phyloP scores from a whole-genome alignment of 345 rosid species.

The Erysimum cheiranthoides region DNA sequence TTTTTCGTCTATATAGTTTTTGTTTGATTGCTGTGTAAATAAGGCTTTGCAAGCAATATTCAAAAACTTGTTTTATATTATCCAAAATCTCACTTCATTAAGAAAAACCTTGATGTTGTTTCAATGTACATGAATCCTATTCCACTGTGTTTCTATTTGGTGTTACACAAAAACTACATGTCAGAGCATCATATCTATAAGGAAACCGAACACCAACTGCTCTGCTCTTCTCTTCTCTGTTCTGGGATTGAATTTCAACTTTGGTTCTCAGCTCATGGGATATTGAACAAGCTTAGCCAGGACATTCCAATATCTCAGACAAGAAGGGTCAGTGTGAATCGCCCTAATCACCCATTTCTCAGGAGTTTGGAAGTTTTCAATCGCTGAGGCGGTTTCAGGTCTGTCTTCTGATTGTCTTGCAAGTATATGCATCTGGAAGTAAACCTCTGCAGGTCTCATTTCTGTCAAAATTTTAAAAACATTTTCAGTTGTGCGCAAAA shows the following conservation, averaged over 20 bases:
- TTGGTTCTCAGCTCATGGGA: conserved; percentile 20
- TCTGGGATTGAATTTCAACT: conserved; percentile 6
- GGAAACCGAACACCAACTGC: conserved; percentile 21
- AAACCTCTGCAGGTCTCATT: conserved; percentile 89
- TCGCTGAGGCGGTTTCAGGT: conserved; percentile 45
- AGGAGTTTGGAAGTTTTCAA: conserved; percentile 69
- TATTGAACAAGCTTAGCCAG: conserved; percentile 56
- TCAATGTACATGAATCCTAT: conserved; percentile 32
- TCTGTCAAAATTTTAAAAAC: conserved; percentile 51
- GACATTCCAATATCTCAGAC: conserved; percentile 78
- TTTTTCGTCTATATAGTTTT: not conserved
- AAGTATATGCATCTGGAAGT: conserved; percentile 92
- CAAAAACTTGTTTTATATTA: not conserved
- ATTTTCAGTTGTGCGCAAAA: not conserved
- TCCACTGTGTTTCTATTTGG: conserved; percentile 22
- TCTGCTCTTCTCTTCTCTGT: conserved; percentile 7
- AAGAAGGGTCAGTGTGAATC: conserved; percentile 84
- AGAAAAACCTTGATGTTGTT: not conserved
- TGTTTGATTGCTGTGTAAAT: conserved; percentile 25
- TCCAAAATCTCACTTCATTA: not conserved
- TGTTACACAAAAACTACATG: conserved; percentile 29
- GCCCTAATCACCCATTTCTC: conserved; percentile 85
- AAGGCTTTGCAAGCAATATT: conserved; percentile 20
- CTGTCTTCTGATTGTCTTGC: conserved; percentile 55
- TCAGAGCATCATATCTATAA: conserved; percentile 13